phyloP scores from a whole-genome alignment of 129 eudicot genomes.

The Flaveria linearis region DNA sequence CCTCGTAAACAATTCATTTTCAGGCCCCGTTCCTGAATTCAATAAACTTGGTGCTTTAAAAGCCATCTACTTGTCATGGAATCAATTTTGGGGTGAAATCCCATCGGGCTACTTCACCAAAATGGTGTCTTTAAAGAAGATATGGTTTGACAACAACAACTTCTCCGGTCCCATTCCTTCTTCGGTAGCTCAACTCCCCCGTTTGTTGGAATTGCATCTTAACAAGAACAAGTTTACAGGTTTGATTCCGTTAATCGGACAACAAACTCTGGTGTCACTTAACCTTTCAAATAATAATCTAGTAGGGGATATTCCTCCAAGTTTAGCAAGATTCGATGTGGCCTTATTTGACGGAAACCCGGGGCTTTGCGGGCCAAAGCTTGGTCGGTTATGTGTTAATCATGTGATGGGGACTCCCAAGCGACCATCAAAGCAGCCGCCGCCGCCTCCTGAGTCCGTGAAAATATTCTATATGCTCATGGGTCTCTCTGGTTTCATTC shows the following conservation, averaged over 20 bases:
- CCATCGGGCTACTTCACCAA: conserved; percentile 41
- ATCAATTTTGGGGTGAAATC: conserved; percentile 59
- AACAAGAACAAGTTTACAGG: conserved; percentile 60
- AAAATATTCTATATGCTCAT: conserved; percentile 33
- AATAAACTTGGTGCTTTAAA: conserved; percentile 48
- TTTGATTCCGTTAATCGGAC: conserved; percentile 44
- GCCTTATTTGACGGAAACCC: conserved; percentile 48
- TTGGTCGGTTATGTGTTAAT: conserved; percentile 37
- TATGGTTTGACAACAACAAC: conserved; percentile 55
- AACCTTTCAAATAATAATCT: conserved; percentile 56
- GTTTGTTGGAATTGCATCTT: conserved; percentile 49
- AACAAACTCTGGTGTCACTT: conserved; percentile 39
- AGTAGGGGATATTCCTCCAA: conserved; percentile 53
- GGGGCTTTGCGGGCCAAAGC: conserved; percentile 56
- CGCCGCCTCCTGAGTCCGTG: conserved; percentile 22
- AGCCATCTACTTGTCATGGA: conserved; percentile 49
- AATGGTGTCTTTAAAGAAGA: conserved; percentile 55
- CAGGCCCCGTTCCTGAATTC: conserved; percentile 62
- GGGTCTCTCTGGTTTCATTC: conserved; percentile 30
- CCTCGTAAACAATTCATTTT: conserved; percentile 45
- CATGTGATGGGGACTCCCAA: not conserved
- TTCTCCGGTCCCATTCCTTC: conserved; percentile 60
- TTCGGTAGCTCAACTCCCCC: conserved; percentile 42
- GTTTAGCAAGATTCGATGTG: conserved; percentile 43
- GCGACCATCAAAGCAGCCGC: not conserved